Base-by-base conservation (phyloP, 768 basidiomycete genomes). In the Paxillus ammoniavirescens region DNA sequence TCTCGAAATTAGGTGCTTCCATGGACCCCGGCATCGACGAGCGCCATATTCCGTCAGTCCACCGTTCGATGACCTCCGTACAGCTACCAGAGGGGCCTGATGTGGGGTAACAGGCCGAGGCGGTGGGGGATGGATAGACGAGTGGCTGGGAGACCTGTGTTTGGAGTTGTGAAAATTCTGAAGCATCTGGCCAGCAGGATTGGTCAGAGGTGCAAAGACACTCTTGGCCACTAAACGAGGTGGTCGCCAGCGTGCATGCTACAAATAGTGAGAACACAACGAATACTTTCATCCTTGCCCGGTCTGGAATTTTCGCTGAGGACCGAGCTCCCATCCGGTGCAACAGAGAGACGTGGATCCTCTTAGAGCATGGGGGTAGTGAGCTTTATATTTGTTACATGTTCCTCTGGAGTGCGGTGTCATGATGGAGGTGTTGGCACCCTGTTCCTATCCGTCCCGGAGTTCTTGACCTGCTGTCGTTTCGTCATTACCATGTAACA, bases 101-200 rank as follows among this genome's bases (percentile, higher is more conserved):
- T 4, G 55, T 37, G 0, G 77, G 71, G 52, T 81, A 80, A 56
- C 78, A 81, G 1, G 70, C 65, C 1, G 68, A 68, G 2, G 73
- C 76, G 2, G 72, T 69, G 0, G 79, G 76, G 0, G 62, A 42
- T 0, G 78, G 80, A 15, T 67, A 60, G 7, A 82, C 47, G 30
- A 81, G 68, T 0, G 77, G 77, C 35, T 75, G 76, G 1, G 80
- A 79, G 30, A 81, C 47, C 47, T 72, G 63, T 4, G 64, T 58
- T 8, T 69, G 56, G 9, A 80, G 66, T 5, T 54, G 41, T 8
- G 65, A 38, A 54, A 78, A 77, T 2, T 66, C 63, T 2, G 63
- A 40, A 0, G 63, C 43, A 17, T 60, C 66, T 2, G 79, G 79
- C 77, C 78, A 80, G 60, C 78, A 81, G 1, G 64, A 6, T 28